Evolutionary conservation across 805 yeast species (phyloP).

Genomic region (Cyberlindnera euphorbiae): DNA sequence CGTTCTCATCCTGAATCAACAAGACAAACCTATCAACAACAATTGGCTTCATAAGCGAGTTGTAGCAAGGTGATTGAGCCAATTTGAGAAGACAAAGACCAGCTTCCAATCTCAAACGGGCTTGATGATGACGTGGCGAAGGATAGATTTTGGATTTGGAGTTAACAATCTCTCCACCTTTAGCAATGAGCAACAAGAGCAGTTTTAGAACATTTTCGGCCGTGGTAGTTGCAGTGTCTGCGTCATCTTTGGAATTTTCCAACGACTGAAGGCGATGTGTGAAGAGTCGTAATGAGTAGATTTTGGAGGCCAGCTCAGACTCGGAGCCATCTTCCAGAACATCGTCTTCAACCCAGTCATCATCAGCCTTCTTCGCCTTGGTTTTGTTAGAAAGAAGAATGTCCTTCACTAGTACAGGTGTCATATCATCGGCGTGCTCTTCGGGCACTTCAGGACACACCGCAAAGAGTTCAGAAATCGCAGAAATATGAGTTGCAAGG

Average conservation of each 20-base stretch:
- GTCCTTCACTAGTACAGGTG: conserved; percentile 54
- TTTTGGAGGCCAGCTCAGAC: conserved; percentile 41
- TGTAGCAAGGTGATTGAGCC: conserved; percentile 50
- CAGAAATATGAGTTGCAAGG: conserved; percentile 53
- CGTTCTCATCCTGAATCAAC: conserved; percentile 63
- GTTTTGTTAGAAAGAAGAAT: conserved; percentile 50
- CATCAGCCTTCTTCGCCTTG: conserved; percentile 29
- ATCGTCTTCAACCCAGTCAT: conserved; percentile 45
- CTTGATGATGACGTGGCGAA: conserved; percentile 60
- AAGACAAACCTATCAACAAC: conserved; percentile 50
- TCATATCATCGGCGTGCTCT: conserved; percentile 51
- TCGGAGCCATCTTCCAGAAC: conserved; percentile 31
- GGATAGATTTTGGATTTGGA: conserved; percentile 39
- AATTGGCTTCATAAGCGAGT: conserved; percentile 45
- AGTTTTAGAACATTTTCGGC: conserved; percentile 66
- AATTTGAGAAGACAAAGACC: conserved; percentile 62
- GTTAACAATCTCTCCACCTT: conserved; percentile 72
- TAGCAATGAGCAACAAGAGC: conserved; percentile 59
- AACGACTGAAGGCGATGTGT: conserved; percentile 50
- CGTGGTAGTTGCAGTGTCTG: conserved; percentile 35
- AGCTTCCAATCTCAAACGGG: conserved; percentile 61
- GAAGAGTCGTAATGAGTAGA: conserved; percentile 49
- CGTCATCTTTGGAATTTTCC: conserved; percentile 26
- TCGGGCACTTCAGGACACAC: conserved; percentile 46
- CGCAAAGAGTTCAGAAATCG: conserved; percentile 54